Conservation (phyloP, 345 rosid species). For the Aethionema arabicum region DNA sequence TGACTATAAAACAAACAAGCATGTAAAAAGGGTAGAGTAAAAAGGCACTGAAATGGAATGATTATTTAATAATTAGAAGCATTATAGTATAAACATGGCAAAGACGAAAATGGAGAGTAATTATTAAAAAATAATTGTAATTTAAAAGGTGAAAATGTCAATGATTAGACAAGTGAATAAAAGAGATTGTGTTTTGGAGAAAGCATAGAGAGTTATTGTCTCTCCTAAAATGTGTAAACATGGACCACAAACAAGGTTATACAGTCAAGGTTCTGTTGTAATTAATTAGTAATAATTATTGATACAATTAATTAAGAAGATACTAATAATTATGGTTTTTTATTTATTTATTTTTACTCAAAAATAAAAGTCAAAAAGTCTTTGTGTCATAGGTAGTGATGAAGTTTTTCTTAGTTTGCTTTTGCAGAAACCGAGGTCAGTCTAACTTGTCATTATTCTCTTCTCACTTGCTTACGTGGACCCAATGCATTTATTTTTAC, state of each 20-base stretch:
- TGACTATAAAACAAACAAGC: not conserved
- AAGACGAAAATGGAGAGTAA: slow-evolving; percentile 3
- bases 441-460: slow-evolving; percentile 27
- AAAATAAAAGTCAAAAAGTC: slow-evolving; percentile 39
- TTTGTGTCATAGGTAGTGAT: slow-evolving; percentile 28
- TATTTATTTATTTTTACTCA: slow-evolving; percentile 2
- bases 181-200: slow-evolving; percentile 15
- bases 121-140: not conserved
- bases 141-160: slow-evolving; percentile 24
- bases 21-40: not conserved
- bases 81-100: slow-evolving; percentile 10
- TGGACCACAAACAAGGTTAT: slow-evolving; percentile 38
- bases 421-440: slow-evolving; percentile 31
- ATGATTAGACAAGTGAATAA: slow-evolving; percentile 36
- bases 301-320: slow-evolving; percentile 21
- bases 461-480: slow-evolving; percentile 37
- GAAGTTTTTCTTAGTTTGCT: slow-evolving; percentile 10
- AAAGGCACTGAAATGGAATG: slow-evolving; percentile 28
- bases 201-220: slow-evolving; percentile 37
- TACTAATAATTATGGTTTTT: not conserved
- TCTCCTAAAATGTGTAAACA: slow-evolving; percentile 43
- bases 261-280: slow-evolving; percentile 21
- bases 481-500: slow-evolving; percentile 24
- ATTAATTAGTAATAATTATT: slow-evolving; percentile 20
- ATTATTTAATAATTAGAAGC: slow-evolving; percentile 17